Evolutionary conservation across 139 green algal species (phyloP), one percentile per base, ranked within the genome.

Genomic region (Chlorella sp.): DNA sequence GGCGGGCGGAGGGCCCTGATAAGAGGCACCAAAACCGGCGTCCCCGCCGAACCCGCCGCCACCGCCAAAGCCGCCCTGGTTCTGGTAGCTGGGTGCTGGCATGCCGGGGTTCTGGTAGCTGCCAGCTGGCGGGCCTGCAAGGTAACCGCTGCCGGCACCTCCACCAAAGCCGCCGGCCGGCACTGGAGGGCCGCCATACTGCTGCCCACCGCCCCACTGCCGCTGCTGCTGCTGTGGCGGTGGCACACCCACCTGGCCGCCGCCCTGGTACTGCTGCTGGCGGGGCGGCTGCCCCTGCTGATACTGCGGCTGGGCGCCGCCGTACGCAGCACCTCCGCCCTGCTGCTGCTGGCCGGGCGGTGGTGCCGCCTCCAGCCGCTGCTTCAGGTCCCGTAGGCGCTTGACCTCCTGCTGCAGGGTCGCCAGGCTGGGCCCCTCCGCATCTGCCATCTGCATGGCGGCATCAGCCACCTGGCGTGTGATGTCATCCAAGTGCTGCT

Each of bases 401-500:
- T 75, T 74, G 24, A 86, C 40, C 56, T 79, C 68, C 44, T 76
- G 41, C 73, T 82, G 73, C 34, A 85, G 80, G 4, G 46, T 48
- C 1, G 69, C 34, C 44, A 79, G 67, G 48, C 78, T 68, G 7
- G 24, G 24, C 4, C 48, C 80, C 40, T 82, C 82, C 43, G 80
- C 80, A 69, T 84, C 79, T 5, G 44, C 79, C 62, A 84, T 76
- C 43, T 76, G 64, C 64, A 84, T 26, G 32, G 62, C 79, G 6
- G 64, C 79, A 20, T 76, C 79, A 3, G 65, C 38, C 64, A 87
- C 79, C 46, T 81, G 36, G 20, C 24, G 36, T 36, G 65, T 85
- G 24, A 90, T n/a, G 13, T 88, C 73, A 26, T 64, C 32, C 62
- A 91, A 80, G 68, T 91, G 88, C 44, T 80, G 65, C 76, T 81